A percentile compares a stretch with the other conserved stretches of the same genome.
phyloP scores from a whole-genome alignment of 1,284 basidiomycete species.

The Ganoderma sinense region DNA sequence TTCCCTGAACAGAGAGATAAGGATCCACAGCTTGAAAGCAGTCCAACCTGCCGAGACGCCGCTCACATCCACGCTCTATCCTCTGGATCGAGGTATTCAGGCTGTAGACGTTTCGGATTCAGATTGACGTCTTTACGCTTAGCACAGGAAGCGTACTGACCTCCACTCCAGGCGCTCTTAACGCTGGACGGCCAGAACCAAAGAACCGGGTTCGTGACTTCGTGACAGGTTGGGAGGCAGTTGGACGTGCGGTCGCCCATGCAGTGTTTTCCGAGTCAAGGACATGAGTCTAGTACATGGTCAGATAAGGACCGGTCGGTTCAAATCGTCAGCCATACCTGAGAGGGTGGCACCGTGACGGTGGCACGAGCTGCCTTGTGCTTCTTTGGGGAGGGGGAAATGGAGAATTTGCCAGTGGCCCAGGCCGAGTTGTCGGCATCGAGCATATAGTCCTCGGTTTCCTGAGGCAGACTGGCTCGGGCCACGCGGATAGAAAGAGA shows the following conservation, averaged over 20 bases:
- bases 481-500: neutral
- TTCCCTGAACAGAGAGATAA: neutral
- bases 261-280: slow-evolving; percentile 48
- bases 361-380: slow-evolving; percentile 12
- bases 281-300: slow-evolving; percentile 39
- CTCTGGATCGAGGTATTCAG: slow-evolving; percentile 39
- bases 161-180: slow-evolving; percentile 19
- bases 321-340: slow-evolving; percentile 13
- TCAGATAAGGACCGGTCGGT: neutral
- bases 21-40: neutral
- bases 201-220: slow-evolving; percentile 25
- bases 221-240: slow-evolving; percentile 4
- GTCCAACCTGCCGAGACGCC: neutral
- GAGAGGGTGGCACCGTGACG: neutral
- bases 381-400: slow-evolving; percentile 13
- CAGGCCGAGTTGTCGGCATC: slow-evolving; percentile 38
- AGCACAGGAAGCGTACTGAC: slow-evolving; percentile 12
- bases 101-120: slow-evolving; percentile 12
- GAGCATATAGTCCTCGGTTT: slow-evolving; percentile 28
- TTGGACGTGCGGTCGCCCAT: slow-evolving; percentile 21
- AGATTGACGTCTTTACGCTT: neutral
- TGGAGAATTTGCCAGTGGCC: slow-evolving; percentile 25
- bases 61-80: slow-evolving; percentile 40
- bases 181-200: slow-evolving; percentile 8
- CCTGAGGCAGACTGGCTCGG: slow-evolving; percentile 5